Evolutionary conservation across 2,329 filamentous ascomycete genomes (phyloP).

Genomic region (Madurella mycetomatis): DNA sequence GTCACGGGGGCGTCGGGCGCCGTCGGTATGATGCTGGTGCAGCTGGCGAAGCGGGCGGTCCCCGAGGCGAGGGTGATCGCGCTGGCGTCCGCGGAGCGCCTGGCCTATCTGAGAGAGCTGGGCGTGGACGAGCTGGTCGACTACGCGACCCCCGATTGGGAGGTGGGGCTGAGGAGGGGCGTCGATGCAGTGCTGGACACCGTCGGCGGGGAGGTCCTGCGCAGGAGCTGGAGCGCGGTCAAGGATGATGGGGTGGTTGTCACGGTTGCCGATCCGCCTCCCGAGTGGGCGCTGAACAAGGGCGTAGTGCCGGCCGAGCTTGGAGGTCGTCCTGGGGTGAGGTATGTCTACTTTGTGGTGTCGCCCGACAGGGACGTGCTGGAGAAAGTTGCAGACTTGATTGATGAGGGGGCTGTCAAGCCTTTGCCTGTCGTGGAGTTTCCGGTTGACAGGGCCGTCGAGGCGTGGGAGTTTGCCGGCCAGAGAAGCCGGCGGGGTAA

Average conservation of each 20-base stretch:
- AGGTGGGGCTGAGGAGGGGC: slow-evolving; percentile 12
- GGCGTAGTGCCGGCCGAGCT: slow-evolving; percentile 20
- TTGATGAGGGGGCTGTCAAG: slow-evolving; percentile 25
- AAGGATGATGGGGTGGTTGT: slow-evolving; percentile 31
- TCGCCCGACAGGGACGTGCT: slow-evolving; percentile 22
- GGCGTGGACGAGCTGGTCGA: slow-evolving; percentile 27
- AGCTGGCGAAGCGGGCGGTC: slow-evolving; percentile 24
- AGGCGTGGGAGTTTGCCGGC: slow-evolving; percentile 27
- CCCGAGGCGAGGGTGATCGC: slow-evolving; percentile 26
- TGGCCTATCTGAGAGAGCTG: slow-evolving; percentile 17
- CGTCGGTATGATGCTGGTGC: slow-evolving; percentile 29
- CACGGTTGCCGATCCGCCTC: slow-evolving; percentile 34
- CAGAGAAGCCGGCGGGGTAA: slow-evolving; percentile 26
- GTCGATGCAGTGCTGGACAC: slow-evolving; percentile 34
- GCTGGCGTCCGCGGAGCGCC: slow-evolving; percentile 27
- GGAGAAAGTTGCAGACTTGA: slow-evolving; percentile 16
- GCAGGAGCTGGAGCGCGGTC: slow-evolving; percentile 30
- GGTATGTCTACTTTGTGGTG: slow-evolving; percentile 31
- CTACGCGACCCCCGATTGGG: slow-evolving; percentile 27
- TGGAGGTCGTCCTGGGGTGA: slow-evolving; percentile 19
- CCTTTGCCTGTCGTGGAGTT: slow-evolving; percentile 25
- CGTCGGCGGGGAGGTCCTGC: slow-evolving; percentile 28
- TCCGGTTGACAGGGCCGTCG: slow-evolving; percentile 20
- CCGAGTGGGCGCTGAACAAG: slow-evolving; percentile 30
- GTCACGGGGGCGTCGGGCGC: slow-evolving; percentile 32